Percentiles rank a stretch among this genome's conserved stretches.
These are phyloP conservation scores for Niebla homalea DNA, from an alignment of 495 filamentous ascomycete species.

Conservation along the genomic window DNA sequence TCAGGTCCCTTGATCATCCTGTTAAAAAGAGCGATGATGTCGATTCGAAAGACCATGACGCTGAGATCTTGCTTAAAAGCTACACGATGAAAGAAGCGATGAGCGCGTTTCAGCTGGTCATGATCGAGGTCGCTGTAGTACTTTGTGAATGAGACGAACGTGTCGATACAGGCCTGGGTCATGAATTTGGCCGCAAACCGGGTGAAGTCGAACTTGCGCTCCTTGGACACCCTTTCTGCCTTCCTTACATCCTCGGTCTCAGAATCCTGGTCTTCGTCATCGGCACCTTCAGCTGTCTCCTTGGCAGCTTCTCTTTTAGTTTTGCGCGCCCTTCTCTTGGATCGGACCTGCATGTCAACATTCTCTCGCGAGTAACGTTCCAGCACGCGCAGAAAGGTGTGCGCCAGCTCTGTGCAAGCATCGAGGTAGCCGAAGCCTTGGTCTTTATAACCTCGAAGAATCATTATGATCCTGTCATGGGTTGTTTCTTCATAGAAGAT, in stretches of 20 bases:
- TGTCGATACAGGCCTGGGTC: slow-evolving; percentile 74
- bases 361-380: slow-evolving; percentile 94
- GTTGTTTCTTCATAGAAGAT: slow-evolving; percentile 97
- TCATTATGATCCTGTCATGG: slow-evolving; percentile 69
- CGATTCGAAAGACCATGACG: slow-evolving; percentile 76
- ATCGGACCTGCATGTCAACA: slow-evolving; percentile 80
- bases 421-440: slow-evolving; percentile 92
- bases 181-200: slow-evolving; percentile 71
- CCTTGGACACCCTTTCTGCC: slow-evolving; percentile 54
- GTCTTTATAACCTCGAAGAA: slow-evolving; percentile 72
- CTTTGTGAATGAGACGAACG: slow-evolving; percentile 66
- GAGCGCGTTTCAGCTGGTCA: slow-evolving; percentile 78
- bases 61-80: slow-evolving; percentile 89
- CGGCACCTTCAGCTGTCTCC: slow-evolving; percentile 20
- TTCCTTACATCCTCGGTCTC: slow-evolving; percentile 62
- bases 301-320: slow-evolving; percentile 49
- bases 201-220: slow-evolving; percentile 89
- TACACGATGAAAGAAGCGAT: slow-evolving; percentile 88
- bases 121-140: slow-evolving; percentile 73
- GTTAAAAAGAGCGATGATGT: slow-evolving; percentile 79
- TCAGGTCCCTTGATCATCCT: slow-evolving; percentile 87
- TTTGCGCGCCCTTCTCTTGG: slow-evolving; percentile 49
- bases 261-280: slow-evolving; percentile 41
- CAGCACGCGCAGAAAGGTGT: slow-evolving; percentile 84
- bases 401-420: slow-evolving; percentile 77